A percentile compares a stretch with the other conserved stretches of the same genome.
Evolutionary conservation across 345 rosid species (phyloP).

Genomic region (Populus deltoides): DNA sequence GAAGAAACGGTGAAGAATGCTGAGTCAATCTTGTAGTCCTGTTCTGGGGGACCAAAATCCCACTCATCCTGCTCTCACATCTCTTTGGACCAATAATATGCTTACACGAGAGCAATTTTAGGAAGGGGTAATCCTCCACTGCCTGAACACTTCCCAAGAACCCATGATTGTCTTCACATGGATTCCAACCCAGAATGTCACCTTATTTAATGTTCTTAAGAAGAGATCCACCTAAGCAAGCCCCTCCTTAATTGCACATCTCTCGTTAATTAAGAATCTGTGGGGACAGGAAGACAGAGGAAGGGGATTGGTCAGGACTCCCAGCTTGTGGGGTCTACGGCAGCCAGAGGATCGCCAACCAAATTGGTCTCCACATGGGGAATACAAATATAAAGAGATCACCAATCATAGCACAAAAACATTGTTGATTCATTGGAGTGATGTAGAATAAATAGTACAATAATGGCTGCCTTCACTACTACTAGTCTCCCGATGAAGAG

Average conservation of each 20-base stretch:
- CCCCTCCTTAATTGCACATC: slow-evolving; percentile 2
- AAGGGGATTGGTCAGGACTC: slow-evolving; percentile 5
- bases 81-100: not conserved
- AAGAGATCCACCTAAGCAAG: slow-evolving; percentile 16
- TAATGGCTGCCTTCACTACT: slow-evolving; percentile 4
- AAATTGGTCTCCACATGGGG: slow-evolving; percentile 48
- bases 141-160: not conserved
- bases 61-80: slow-evolving; percentile 20
- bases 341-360: slow-evolving; percentile 34
- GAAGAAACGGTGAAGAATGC: slow-evolving; percentile 10
- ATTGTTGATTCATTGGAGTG: not conserved
- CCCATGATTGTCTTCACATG: slow-evolving; percentile 51
- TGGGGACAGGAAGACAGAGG: not conserved
- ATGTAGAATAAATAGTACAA: not conserved
- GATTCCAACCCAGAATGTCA: slow-evolving; percentile 33
- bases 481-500: not conserved
- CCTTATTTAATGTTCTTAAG: slow-evolving; percentile 8
- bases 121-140: slow-evolving; percentile 18
- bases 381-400: slow-evolving; percentile 6
- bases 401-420: slow-evolving; percentile 18
- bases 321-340: slow-evolving; percentile 20
- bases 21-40: slow-evolving; percentile 17
- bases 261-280: not conserved
- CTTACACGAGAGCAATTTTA: slow-evolving; percentile 11
- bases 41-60: slow-evolving; percentile 32